These are phyloP conservation scores for Zea mays DNA, from an alignment of 176 grass and related monocot genomes.

Conservation along the genomic window DNA sequence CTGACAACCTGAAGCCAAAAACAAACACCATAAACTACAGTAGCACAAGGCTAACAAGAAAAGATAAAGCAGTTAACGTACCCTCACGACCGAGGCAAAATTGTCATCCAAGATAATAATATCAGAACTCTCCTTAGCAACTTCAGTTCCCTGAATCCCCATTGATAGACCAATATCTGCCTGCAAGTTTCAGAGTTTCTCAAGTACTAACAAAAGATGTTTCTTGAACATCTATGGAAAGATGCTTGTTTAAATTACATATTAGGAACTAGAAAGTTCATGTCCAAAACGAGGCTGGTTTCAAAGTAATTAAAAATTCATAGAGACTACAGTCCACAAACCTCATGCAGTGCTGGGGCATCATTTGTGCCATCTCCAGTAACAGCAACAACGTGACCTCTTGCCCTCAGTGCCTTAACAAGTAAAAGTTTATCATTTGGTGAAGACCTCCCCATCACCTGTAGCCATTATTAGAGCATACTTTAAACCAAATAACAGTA, in stretches of 20 bases:
- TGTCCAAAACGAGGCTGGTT: constrained; percentile 13
- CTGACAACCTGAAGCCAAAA: constrained; percentile 71
- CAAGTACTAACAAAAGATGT: constrained; percentile 27
- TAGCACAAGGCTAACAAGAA: background rate
- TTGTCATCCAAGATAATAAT: constrained; percentile 99
- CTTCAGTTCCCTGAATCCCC: constrained; percentile 98
- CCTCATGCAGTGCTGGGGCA: constrained; percentile 93
- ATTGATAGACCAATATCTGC: constrained; percentile 97
- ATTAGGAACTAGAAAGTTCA: background rate
- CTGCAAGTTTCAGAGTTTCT: constrained; percentile 48
- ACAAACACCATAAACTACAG: constrained; percentile 39
- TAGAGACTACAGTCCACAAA: constrained; percentile 25
- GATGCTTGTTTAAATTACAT: constrained; percentile 3
- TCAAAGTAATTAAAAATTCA: background rate
- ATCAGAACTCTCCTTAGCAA: constrained; percentile 98
- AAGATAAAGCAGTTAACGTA: constrained; percentile 22
- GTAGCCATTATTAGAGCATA: constrained; percentile 31
- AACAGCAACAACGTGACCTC: constrained; percentile 86
- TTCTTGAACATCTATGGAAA: constrained; percentile 12
- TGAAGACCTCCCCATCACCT: constrained; percentile 97
- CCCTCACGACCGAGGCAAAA: constrained; percentile 91
- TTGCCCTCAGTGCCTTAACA: constrained; percentile 72
- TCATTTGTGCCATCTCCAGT: constrained; percentile 98
- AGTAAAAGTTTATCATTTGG: constrained; percentile 93
- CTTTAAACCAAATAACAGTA: background rate